A percentile compares a stretch with the other conserved stretches of the same genome.
These are phyloP conservation scores for Nepenthes alata DNA, from an alignment of 179 eudicot species.

Conservation along the genomic window DNA sequence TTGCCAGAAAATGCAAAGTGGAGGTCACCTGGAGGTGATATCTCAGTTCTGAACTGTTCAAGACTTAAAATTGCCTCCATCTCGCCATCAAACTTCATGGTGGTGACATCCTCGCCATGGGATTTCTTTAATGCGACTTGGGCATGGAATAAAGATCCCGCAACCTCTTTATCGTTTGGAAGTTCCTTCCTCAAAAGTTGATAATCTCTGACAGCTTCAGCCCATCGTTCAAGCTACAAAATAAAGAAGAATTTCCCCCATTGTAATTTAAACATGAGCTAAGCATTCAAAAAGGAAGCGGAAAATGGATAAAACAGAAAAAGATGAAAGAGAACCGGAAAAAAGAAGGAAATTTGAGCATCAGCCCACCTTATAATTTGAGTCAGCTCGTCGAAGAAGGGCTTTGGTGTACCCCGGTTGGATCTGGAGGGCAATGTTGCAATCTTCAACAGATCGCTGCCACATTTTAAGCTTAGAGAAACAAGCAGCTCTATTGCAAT, in stretches of 20 bases:
- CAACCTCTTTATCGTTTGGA: constrained; percentile 61
- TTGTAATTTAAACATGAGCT: neutral
- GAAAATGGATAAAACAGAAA: neutral
- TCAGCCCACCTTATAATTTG: constrained; percentile 54
- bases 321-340: neutral
- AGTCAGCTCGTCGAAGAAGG: constrained; percentile 74
- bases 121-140: constrained; percentile 74
- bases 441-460: constrained; percentile 72
- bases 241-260: constrained; percentile 3
- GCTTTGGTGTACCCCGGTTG: constrained; percentile 83
- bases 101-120: constrained; percentile 57
- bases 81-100: constrained; percentile 73
- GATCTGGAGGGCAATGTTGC: constrained; percentile 62
- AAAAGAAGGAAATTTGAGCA: neutral
- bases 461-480: constrained; percentile 74
- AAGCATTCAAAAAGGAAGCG: neutral
- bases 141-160: constrained; percentile 64
- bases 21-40: constrained; percentile 48
- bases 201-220: constrained; percentile 73
- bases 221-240: constrained; percentile 73
- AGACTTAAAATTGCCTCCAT: constrained; percentile 49
- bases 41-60: constrained; percentile 61
- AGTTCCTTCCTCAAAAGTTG: constrained; percentile 48
- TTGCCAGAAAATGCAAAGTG: neutral
- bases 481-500: constrained; percentile 92